A percentile compares a stretch with the other conserved stretches of the same genome.
Conservation (phyloP, 331 rosid genomes). For the Ulmus americana region DNA sequence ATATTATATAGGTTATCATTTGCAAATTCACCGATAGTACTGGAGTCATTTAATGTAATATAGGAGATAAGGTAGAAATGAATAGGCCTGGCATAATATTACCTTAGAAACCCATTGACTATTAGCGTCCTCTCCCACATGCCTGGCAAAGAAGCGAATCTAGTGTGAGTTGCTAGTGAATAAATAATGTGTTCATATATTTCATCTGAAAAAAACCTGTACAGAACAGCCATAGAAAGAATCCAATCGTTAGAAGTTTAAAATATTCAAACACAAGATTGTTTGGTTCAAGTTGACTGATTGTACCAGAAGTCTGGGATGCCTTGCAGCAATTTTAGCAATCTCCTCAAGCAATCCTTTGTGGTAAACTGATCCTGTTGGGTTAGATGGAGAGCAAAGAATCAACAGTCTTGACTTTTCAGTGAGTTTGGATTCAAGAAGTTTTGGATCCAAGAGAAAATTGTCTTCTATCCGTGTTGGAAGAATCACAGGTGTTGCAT, state of each 20-base stretch:
- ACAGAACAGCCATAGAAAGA: slow-evolving; percentile 17
- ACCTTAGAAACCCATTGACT: slow-evolving; percentile 94
- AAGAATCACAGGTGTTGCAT: slow-evolving; percentile 85
- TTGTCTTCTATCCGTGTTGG: slow-evolving; percentile 52
- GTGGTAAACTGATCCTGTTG: slow-evolving; percentile 88
- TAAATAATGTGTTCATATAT: slow-evolving; percentile 87
- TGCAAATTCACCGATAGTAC: not conserved
- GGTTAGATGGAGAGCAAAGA: slow-evolving; percentile 91
- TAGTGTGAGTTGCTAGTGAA: slow-evolving; percentile 77
- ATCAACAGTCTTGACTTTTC: slow-evolving; percentile 70
- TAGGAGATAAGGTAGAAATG: not conserved
- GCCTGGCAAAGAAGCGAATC: slow-evolving; percentile 90
- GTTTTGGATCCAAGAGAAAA: slow-evolving; percentile 73
- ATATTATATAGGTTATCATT: not conserved
- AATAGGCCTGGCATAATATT: not conserved
- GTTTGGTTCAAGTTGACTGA: slow-evolving; percentile 8
- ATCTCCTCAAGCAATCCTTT: slow-evolving; percentile 66
- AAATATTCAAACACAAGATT: slow-evolving; percentile 13
- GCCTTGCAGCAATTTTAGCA: slow-evolving; percentile 72
- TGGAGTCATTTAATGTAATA: not conserved
- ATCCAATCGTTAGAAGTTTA: slow-evolving; percentile 8
- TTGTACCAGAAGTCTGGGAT: slow-evolving; percentile 88
- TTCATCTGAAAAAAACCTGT: slow-evolving; percentile 84
- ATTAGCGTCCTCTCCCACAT: slow-evolving; percentile 89
- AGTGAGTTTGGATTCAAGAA: slow-evolving; percentile 62